Evolutionary conservation across 2,329 filamentous ascomycete genomes (phyloP), one percentile per base, ranked within the genome.

Genomic region (Calonectria multiphialidica): DNA sequence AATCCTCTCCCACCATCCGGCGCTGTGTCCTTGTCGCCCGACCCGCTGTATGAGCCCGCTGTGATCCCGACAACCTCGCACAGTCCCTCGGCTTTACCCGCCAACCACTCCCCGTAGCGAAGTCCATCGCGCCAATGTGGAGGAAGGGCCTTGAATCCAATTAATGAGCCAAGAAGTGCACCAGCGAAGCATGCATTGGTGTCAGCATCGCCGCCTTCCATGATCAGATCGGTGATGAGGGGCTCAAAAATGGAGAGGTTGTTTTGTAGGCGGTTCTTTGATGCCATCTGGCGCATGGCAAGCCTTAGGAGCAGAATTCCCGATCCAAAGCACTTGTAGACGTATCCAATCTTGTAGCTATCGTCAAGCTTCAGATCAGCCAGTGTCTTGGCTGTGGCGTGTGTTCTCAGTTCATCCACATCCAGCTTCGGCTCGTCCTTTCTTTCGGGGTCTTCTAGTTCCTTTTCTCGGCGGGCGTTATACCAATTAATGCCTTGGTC

Each of bases 161-260:
- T 75, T 47, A 85, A 86, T 0, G 83, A 84, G 0, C 88, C 88
- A 0, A 90, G 73, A 0, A 90, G 79, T 0, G 87, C 87, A 0
- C 88, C 88, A 0, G 88, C 87, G 66, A 87, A 87, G 53, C 87
- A 88, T 8, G 87, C 88, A 71, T 90, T 90, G 0, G 88, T 90
- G 72, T 90, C 88, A 3, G 88, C 87, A 72, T 90, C 88, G 0
- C 88, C 88, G 2, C 87, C 88, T 42, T 85, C 82, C 86, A 89
- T 88, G 42, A 87, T 84, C 16, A 90, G 81, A 8, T 86, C 82
- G 0, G 85, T 87, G 15, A 89, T 87, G 13, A 88, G 79, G 7
- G 83, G 78, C 77, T 90, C 87, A 72, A 90, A 89, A 4, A 83
- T 61, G 1, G 69, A 25, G 5, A 74, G 75, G 23, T 80, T 78